Percentiles rank a stretch among this genome's conserved stretches.
Evolutionary conservation across 2,329 filamentous ascomycete genomes (phyloP).

Genomic region (Nemania abortiva): DNA sequence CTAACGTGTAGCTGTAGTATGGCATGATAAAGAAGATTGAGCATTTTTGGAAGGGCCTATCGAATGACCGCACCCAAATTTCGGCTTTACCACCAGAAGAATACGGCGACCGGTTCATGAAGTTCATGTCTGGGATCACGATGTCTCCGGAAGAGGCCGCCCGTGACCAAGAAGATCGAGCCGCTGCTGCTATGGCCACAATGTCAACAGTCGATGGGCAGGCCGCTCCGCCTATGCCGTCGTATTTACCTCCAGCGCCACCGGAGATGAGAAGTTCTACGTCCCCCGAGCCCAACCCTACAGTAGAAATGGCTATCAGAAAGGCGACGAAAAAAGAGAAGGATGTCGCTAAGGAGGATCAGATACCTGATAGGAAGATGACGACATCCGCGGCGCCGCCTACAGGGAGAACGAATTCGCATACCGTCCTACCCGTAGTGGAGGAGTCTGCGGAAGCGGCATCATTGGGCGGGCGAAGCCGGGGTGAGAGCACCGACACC

Average conservation of each 20-base stretch:
- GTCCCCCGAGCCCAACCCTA: constrained; percentile 50
- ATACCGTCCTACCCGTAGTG: constrained; percentile 78
- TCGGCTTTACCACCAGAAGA: constrained; percentile 90
- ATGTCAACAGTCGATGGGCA: constrained; percentile 43
- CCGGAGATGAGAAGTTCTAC: constrained; percentile 50
- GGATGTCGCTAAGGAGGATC: constrained; percentile 49
- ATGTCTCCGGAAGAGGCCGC: constrained; percentile 89
- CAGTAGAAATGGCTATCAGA: constrained; percentile 48
- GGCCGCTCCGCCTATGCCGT: constrained; percentile 43
- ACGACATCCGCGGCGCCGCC: constrained; percentile 46
- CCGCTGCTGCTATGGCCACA: constrained; percentile 61
- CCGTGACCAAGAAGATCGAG: constrained; percentile 70
- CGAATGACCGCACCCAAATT: constrained; percentile 85
- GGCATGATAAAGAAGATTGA: constrained; percentile 94
- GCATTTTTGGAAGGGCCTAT: constrained; percentile 96
- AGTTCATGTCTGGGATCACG: constrained; percentile 90
- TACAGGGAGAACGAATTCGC: constrained; percentile 47
- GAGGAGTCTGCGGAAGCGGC: constrained; percentile 87
- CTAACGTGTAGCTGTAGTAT: constrained; percentile 69
- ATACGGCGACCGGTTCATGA: constrained; percentile 93
- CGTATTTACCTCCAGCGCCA: constrained; percentile 51
- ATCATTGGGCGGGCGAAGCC: constrained; percentile 72
- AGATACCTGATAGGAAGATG: constrained; percentile 50
- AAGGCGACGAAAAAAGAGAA: constrained; percentile 50
- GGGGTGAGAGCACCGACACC: constrained; percentile 56